Percentiles rank a stretch among this genome's conserved stretches.
Evolutionary conservation across 345 rosid genomes (phyloP).

Genomic region (Kernera saxatilis): DNA sequence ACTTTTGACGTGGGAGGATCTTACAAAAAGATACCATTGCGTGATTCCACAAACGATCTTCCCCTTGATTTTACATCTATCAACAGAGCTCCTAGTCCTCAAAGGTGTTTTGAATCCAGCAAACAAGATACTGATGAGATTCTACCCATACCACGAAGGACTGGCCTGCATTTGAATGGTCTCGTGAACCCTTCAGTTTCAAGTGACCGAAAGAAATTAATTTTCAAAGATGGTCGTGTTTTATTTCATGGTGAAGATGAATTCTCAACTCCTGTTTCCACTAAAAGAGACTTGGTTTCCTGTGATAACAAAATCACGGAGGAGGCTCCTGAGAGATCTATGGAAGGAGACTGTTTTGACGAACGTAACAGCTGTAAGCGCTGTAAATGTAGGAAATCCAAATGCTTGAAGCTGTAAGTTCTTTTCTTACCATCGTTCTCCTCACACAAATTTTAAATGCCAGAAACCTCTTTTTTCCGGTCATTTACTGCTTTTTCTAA

Average conservation of each 20-base stretch:
- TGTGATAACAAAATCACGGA: conserved; percentile 27
- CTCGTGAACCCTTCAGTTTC: conserved; percentile 34
- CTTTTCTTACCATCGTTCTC: not conserved
- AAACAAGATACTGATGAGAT: conserved; percentile 6
- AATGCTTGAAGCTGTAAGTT: conserved; percentile 97
- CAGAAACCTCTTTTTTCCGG: not conserved
- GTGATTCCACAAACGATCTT: conserved; percentile 27
- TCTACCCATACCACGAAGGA: conserved; percentile 24
- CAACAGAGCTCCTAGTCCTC: conserved; percentile 13
- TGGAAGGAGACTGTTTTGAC: conserved; percentile 22
- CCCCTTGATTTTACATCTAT: conserved; percentile 22
- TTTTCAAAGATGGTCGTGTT: conserved; percentile 17
- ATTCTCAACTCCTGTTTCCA: conserved; percentile 24
- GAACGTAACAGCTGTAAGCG: conserved; percentile 68
- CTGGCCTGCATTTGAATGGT: conserved; percentile 61
- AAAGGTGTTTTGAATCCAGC: conserved; percentile 17
- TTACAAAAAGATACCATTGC: conserved; percentile 32
- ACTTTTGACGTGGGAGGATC: conserved; percentile 47
- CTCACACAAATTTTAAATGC: not conserved
- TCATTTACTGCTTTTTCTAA: not conserved
- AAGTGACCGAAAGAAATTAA: conserved; percentile 26
- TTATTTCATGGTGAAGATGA: conserved; percentile 18
- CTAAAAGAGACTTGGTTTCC: conserved; percentile 31
- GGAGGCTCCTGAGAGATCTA: conserved; percentile 27
- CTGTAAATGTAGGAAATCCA: conserved; percentile 81